phyloP scores from a whole-genome alignment of 805 yeast genomes.

The Teunomyces atbi region DNA sequence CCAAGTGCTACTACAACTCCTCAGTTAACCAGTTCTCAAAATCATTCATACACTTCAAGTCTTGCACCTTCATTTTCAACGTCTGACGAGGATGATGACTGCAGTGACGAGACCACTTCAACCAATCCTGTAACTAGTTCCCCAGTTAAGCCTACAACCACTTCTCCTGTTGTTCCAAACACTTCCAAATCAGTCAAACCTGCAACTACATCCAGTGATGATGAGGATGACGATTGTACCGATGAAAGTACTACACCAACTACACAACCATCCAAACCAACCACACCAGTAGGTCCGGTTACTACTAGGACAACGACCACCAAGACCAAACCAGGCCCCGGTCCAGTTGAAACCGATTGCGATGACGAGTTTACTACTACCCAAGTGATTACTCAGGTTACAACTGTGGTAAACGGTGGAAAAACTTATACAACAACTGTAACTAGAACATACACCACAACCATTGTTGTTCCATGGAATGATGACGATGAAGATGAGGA shows the following conservation, averaged over 20 bases:
- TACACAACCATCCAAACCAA: not conserved
- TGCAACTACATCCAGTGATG: conserved; percentile 1
- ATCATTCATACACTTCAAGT: not conserved
- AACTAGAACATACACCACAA: conserved; percentile 1
- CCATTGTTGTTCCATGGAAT: conserved; percentile 1
- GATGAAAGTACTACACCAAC: conserved; percentile 2
- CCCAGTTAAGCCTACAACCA: not conserved
- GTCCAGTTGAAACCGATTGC: conserved; percentile 3
- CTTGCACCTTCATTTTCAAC: not conserved
- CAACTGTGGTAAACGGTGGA: not conserved
- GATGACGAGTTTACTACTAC: conserved; percentile 4
- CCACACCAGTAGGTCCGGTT: not conserved
- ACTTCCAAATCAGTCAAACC: not conserved
- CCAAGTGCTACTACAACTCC: conserved; percentile 3
- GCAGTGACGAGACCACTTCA: not conserved
- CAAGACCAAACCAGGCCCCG: conserved; percentile 1
- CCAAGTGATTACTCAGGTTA: not conserved
- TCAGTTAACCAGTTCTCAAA: not conserved
- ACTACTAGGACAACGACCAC: not conserved
- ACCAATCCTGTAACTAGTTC: not conserved
- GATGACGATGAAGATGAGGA: conserved; percentile 12
- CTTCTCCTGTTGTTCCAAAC: not conserved
- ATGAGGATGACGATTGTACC: conserved; percentile 12
- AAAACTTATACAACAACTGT: not conserved
- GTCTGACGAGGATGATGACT: conserved; percentile 13